A percentile compares a stretch with the other conserved stretches of the same genome.
These are phyloP conservation scores for Fusarium palustre DNA, from an alignment of 2,329 filamentous ascomycete genomes.

Conservation along the genomic window DNA sequence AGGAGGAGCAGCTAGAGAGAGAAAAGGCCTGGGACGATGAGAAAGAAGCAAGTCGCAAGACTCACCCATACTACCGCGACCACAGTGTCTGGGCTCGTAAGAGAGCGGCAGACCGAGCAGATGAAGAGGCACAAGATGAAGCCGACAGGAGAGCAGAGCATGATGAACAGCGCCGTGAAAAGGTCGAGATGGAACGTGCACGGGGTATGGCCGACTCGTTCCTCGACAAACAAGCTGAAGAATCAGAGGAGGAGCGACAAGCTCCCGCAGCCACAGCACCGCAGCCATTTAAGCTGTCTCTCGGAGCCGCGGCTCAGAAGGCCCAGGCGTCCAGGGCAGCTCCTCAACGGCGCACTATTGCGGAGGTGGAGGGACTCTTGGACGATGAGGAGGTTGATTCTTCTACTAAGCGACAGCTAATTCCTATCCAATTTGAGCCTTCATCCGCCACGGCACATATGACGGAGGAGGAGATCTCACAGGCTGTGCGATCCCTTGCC, in stretches of 20 bases:
- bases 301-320: conserved; percentile 87
- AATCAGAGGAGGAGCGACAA: conserved; percentile 70
- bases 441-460: conserved; percentile 71
- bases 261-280: conserved; percentile 62
- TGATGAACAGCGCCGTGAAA: conserved; percentile 76
- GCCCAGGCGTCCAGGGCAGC: conserved; percentile 67
- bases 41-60: conserved; percentile 78
- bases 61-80: conserved; percentile 87
- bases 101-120: conserved; percentile 76
- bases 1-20: conserved; percentile 74
- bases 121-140: conserved; percentile 84
- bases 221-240: conserved; percentile 84
- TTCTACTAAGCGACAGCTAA: conserved; percentile 77
- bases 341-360: conserved; percentile 79
- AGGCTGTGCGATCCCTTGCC: conserved; percentile 84
- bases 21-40: conserved; percentile 89
- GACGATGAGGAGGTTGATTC: conserved; percentile 92
- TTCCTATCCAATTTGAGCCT: conserved; percentile 85
- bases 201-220: conserved; percentile 90
- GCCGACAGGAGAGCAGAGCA: conserved; percentile 82
- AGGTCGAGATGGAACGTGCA: conserved; percentile 80
- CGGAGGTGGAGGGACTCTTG: conserved; percentile 92
- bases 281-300: conserved; percentile 90
- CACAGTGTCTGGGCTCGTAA: conserved; percentile 87
- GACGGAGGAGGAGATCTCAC: conserved; percentile 87